Percentiles rank a stretch among this genome's conserved stretches.
phyloP scores from a whole-genome alignment of 202 grass and related monocot species.

The Eragrostis tef region DNA sequence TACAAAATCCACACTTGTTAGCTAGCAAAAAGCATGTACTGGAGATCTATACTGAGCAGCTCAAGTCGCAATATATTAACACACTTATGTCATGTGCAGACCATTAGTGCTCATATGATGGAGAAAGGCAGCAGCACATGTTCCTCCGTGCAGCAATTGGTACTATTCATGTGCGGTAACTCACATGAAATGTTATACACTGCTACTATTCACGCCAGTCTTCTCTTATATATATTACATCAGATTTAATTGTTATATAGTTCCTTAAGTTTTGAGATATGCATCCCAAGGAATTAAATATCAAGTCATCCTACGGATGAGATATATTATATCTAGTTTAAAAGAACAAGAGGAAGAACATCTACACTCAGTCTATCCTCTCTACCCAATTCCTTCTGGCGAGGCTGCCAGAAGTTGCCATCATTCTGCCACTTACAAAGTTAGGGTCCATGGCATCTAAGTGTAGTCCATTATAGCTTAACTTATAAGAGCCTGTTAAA shows the following conservation, averaged over 20 bases:
- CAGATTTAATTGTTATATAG: background rate
- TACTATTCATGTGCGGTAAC: background rate
- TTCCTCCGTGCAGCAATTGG: background rate
- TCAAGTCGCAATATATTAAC: slow-evolving; percentile 17
- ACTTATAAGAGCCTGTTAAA: too few species aligned
- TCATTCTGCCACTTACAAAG: too few species aligned
- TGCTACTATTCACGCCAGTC: background rate
- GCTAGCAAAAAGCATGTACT: background rate
- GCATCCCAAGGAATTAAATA: too few species aligned
- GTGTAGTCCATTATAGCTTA: too few species aligned
- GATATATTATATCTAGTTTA: too few species aligned
- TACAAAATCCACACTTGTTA: background rate
- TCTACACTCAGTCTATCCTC: too few species aligned
- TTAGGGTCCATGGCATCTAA: too few species aligned
- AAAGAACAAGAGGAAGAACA: too few species aligned
- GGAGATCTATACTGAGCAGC: background rate
- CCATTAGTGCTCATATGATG: slow-evolving; percentile 2
- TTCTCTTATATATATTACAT: background rate
- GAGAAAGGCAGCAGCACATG: background rate
- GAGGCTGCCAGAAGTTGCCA: too few species aligned
- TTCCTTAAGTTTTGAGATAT: background rate
- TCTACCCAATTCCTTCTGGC: too few species aligned
- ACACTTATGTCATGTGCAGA: slow-evolving; percentile 3
- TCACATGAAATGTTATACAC: too few species aligned
- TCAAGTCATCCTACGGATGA: too few species aligned